A percentile compares a stretch with the other conserved stretches of the same genome.
Evolutionary conservation across 2,329 filamentous ascomycete genomes (phyloP).

Genomic region (Ampelomyces quisqualis): DNA sequence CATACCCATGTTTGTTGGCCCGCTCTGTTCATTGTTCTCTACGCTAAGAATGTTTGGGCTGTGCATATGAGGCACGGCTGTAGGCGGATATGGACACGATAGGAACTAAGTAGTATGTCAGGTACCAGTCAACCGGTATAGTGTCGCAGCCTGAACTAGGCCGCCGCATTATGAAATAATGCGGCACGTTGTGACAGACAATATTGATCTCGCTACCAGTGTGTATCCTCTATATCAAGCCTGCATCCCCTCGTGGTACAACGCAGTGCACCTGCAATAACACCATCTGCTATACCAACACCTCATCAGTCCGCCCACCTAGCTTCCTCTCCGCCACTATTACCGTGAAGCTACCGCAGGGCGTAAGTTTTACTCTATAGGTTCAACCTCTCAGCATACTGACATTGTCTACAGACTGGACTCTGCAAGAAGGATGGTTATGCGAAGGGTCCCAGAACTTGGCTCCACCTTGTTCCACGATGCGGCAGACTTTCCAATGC

Average conservation of each 20-base stretch:
- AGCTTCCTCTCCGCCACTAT: no score
- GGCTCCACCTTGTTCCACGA: not conserved
- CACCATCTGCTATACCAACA: no score
- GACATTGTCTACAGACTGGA: not conserved
- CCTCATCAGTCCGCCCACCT: no score
- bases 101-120: slow-evolving; percentile 15
- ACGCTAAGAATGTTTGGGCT: slow-evolving; percentile 14
- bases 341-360: no score
- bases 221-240: slow-evolving; percentile 12
- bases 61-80: slow-evolving; percentile 11
- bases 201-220: slow-evolving; percentile 5
- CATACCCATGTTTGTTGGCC: slow-evolving; percentile 17
- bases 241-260: not conserved
- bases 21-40: slow-evolving; percentile 19
- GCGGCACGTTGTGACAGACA: slow-evolving; percentile 5
- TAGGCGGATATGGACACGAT: slow-evolving; percentile 8
- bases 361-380: no score
- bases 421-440: not conserved
- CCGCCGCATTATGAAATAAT: no score
- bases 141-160: slow-evolving; percentile 13
- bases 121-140: slow-evolving; percentile 19
- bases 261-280: not conserved
- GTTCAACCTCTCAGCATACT: not conserved
- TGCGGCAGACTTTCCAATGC: not conserved
- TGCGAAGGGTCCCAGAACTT: not conserved